Base-by-base conservation (phyloP, 257 asterid species). In the Euphrasia confusa region DNA sequence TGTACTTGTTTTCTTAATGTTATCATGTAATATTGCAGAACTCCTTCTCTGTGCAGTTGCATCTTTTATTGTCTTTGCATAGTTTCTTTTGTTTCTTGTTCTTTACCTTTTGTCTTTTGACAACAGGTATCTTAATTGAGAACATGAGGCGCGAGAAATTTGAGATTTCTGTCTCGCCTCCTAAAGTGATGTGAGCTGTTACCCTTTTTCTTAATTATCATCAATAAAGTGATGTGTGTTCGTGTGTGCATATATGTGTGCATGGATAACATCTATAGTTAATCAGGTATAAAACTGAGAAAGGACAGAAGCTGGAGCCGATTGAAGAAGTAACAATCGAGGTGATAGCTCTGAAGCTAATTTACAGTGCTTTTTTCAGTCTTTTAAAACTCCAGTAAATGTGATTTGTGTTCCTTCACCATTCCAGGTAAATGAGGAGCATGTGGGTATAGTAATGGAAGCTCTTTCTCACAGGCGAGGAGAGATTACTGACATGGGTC, bases 281-380 rank as follows among this genome's bases (percentile, higher is more conserved):
- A 67, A 64, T 62, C 74, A 93, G 99, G 99, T 93, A 93, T 74
- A 93, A 93, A 76, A 71, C 37, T 58, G 96, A 79, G 79, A 80
- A 74, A 0, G 82, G 94, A 62, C 83, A 70, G 74, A 89, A 89
- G 83, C 83, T 89, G 61, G 99, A 93, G 82, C 99, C 99, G 27
- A 77, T 93, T 78, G 99, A 93, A 85, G 99, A 93, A 87, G 97
- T 93, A 56, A 93, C 96, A n/a, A 80, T 93, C 64, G 99, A 93
- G 94, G 99, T 87, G 59, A 61, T 73, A 73, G 48, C 61, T 14
- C 53, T 27, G 50, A 27, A 63, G 58, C 58, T 50, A 24, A 49
- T 60, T 27, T 66, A 28, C 48, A 52, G 55, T 10, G 24, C 42
- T 58, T 65, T 65, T 65, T 65, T 58, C 57, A 24, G 18, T 32